Conservation (phyloP, 2,329 filamentous ascomycete genomes). For the Biscogniauxia sp. region DNA sequence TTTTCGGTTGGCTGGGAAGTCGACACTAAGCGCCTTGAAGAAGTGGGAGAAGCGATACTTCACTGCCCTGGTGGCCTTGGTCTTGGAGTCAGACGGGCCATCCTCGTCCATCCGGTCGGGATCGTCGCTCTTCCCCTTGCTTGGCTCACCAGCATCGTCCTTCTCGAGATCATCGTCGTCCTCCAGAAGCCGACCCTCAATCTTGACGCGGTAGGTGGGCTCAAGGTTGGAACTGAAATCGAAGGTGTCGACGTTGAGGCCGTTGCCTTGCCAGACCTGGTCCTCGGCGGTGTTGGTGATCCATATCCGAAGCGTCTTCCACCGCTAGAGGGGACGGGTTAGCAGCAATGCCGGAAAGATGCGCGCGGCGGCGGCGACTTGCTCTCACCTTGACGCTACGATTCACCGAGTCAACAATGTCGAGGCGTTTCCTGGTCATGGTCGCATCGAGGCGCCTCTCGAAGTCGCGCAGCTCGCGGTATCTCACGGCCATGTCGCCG, state of each 20-base stretch:
- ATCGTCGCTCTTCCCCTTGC: conserved; percentile 46
- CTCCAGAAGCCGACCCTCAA: conserved; percentile 82
- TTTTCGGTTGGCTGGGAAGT: conserved; percentile 64
- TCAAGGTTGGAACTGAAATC: conserved; percentile 77
- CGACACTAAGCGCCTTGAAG: conserved; percentile 75
- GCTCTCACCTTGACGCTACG: conserved; percentile 64
- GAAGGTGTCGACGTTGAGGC: conserved; percentile 69
- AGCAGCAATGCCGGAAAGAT: conserved; percentile 11
- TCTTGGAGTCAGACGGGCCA: conserved; percentile 28
- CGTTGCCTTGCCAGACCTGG: conserved; percentile 83
- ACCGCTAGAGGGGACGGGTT: conserved; percentile 49
- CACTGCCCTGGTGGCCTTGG: conserved; percentile 40
- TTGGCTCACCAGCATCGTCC: conserved; percentile 47
- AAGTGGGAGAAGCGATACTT: conserved; percentile 70
- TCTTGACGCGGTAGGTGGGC: conserved; percentile 84
- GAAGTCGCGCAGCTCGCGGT: conserved; percentile 79
- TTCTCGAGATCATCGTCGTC: conserved; percentile 53
- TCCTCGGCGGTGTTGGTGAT: conserved; percentile 92
- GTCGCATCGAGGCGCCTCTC: conserved; percentile 88
- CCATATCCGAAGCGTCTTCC: conserved; percentile 87
- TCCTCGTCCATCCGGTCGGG: conserved; percentile 62
- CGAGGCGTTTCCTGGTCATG: conserved; percentile 90
- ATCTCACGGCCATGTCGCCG: conserved; percentile 77
- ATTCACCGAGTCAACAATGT: conserved; percentile 79
- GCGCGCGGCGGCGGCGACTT: not conserved